Base-by-base conservation (phyloP, 2,329 filamentous ascomycete species). In the Paradendryphiella salina region DNA sequence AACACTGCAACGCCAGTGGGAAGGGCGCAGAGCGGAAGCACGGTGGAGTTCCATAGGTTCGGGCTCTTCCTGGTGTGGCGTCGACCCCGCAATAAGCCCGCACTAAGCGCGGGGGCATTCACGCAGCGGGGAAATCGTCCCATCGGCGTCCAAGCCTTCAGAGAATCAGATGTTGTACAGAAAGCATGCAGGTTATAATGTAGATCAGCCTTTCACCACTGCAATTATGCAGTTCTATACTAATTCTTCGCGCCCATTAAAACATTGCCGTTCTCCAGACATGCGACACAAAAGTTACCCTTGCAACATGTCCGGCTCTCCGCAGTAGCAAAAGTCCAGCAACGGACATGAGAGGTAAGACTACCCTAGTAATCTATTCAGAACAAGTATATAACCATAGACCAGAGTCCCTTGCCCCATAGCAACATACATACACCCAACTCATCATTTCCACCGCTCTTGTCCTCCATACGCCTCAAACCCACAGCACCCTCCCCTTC, bases 231-330 rank as follows among this genome's bases (percentile, higher is more conserved):
- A 17, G 13, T 13, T 14, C 32, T 11, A 32, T 2, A 17, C 9
- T 10, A 13, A 3, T 14, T n/a, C 5, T 14, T 17, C 9, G 9
- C 14, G 4, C 6, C 6, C 3, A 6, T 15, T 17, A 28, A 17
- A 11, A n/a, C 7, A 20, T 15, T 11, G 18, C 34, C 15, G 42
- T 36, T 45, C 42, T 36, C 42, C 42, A 31, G 20, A 11, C 4
- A 31, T 31, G 17, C 4, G 20, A n/a, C 8, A 5, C 39, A 18
- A 31, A 33, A 41, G 8, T 26, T 5, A 37, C 36, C 18, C 18
- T 34, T 45, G 47, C 37, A 45, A 41, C 40, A 26, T 37, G 37
- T 29, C 46, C 64, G 64, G 63, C 62, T 66, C 65, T 67, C 65
- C 65, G 58, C 63, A 64, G 20, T 52, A 15, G 41, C n/a, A 37